A percentile compares a stretch with the other conserved stretches of the same genome.
Evolutionary conservation across 108 stramenopile genomes (phyloP).

Genomic region (Schizochytrium sp.): DNA sequence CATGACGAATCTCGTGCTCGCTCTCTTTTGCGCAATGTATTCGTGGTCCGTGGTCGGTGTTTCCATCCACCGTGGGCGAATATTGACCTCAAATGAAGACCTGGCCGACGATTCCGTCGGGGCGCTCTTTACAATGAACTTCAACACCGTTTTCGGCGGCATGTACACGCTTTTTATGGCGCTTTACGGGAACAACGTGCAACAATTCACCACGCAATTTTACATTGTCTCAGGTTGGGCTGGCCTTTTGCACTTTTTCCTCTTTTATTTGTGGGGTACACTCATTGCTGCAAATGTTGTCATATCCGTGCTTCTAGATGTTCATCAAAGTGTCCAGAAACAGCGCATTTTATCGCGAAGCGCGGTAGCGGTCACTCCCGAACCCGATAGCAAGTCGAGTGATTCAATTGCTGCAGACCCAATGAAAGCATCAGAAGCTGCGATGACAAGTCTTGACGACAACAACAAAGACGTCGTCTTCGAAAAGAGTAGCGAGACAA

Average conservation of each 20-base stretch:
- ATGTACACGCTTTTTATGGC: not conserved
- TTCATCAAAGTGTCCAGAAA: not conserved
- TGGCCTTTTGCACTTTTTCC: not conserved
- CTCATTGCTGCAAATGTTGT: not conserved
- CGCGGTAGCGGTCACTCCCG: no score
- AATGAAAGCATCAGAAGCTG: no score
- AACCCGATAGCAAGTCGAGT: no score
- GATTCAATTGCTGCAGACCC: no score
- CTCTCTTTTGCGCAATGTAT: not conserved
- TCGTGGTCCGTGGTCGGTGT: constrained; percentile 5
- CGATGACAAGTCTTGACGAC: no score
- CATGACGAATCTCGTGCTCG: not conserved
- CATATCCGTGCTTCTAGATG: not conserved
- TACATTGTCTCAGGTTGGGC: not conserved
- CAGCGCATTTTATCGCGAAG: no score
- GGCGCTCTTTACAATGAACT: not conserved
- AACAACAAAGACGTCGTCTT: no score
- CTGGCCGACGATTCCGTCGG: not conserved
- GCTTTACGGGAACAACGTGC: not conserved
- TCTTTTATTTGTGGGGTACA: not conserved
- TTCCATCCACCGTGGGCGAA: not conserved
- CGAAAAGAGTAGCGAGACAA: no score
- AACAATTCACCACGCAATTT: not conserved
- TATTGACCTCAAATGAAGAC: not conserved
- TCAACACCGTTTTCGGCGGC: not conserved